A percentile compares a stretch with the other conserved stretches of the same genome.
Evolutionary conservation across 2,329 filamentous ascomycete genomes (phyloP).

Genomic region (Calonectria honghensis): DNA sequence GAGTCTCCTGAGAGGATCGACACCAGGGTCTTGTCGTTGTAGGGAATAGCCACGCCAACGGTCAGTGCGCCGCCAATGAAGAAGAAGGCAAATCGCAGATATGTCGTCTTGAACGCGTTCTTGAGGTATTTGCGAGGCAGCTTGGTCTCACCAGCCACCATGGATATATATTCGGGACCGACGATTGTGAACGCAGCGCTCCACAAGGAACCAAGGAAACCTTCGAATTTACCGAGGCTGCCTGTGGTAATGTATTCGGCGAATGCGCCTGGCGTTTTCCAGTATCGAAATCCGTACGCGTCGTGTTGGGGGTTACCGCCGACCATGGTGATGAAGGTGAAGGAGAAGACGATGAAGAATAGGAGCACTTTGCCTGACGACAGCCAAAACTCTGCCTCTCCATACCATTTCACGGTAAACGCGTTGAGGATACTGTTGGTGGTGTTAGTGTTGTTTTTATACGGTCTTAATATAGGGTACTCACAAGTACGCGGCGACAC

Average conservation of each 20-base stretch:
- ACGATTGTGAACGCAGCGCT: constrained; percentile 71
- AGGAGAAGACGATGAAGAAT: constrained; percentile 43
- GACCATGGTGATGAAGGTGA: constrained; percentile 43
- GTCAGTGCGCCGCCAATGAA: constrained; percentile 54
- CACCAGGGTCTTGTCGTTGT: constrained; percentile 74
- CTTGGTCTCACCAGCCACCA: constrained; percentile 43
- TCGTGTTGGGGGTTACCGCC: constrained; percentile 42
- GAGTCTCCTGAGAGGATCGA: constrained; percentile 65
- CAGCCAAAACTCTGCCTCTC: constrained; percentile 43
- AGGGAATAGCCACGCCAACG: constrained; percentile 79
- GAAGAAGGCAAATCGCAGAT: constrained; percentile 42
- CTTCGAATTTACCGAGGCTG: constrained; percentile 40
- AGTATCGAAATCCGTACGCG: constrained; percentile 45
- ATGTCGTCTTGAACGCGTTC: constrained; percentile 45
- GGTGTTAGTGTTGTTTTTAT: neutral
- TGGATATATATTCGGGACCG: constrained; percentile 77
- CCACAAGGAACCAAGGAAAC: constrained; percentile 41
- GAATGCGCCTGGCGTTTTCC: constrained; percentile 41
- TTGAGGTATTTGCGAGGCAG: constrained; percentile 42
- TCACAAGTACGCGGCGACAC: constrained; percentile 39
- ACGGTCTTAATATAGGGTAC: neutral
- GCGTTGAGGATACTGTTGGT: constrained; percentile 36
- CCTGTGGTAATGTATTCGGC: constrained; percentile 40
- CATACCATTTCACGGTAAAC: constrained; percentile 44
- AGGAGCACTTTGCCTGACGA: constrained; percentile 42